Conservation (phyloP, 176 grass and related monocot species). For the Bolboschoenus planiculmis region DNA sequence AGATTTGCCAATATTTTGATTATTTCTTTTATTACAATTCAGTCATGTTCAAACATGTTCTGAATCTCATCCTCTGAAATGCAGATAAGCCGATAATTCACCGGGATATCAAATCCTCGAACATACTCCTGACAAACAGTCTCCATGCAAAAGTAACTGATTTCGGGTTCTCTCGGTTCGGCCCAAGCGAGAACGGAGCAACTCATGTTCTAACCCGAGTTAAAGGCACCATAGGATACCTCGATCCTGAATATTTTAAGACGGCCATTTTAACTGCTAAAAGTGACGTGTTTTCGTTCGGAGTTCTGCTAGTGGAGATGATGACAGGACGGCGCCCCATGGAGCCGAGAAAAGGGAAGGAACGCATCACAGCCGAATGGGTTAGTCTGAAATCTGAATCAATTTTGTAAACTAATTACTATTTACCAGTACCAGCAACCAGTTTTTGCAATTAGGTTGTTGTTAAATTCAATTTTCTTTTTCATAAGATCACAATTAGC, state of each 20-base stretch:
- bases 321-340: constrained; percentile 20
- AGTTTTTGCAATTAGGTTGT: neutral
- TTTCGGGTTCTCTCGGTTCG: constrained; percentile 27
- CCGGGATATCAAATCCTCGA: constrained; percentile 89
- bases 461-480: neutral
- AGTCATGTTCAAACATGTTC: neutral
- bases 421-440: neutral
- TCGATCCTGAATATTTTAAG: constrained; percentile 31
- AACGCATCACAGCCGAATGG: constrained; percentile 20
- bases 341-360: constrained; percentile 3
- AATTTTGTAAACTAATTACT: neutral
- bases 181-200: neutral
- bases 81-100: constrained; percentile 90
- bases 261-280: constrained; percentile 17
- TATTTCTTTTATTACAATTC: neutral
- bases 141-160: constrained; percentile 29
- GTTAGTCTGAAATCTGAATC: neutral
- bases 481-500: neutral
- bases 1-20: neutral
- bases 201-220: constrained; percentile 28
- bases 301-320: constrained; percentile 28
- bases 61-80: constrained; percentile 19
- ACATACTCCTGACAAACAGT: constrained; percentile 67
- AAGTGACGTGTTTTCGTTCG: constrained; percentile 35
- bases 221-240: constrained; percentile 30